phyloP scores from a whole-genome alignment of 768 basidiomycete species.

The Kwoniella heveanensis region DNA sequence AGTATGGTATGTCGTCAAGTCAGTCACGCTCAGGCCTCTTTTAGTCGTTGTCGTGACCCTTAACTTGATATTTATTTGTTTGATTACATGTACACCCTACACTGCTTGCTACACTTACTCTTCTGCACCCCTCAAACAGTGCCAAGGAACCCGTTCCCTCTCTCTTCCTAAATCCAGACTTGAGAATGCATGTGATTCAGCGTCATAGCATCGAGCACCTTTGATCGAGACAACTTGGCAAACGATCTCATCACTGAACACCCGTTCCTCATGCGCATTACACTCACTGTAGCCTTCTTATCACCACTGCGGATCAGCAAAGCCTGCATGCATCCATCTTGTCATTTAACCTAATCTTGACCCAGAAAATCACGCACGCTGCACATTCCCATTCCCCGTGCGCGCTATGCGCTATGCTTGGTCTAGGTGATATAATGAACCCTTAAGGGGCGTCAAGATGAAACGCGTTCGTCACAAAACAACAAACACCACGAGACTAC shows the following conservation, averaged over 20 bases:
- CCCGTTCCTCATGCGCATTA: no score
- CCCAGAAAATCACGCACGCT: not conserved
- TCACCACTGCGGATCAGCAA: no score
- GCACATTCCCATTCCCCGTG: not conserved
- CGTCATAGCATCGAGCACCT: not conserved
- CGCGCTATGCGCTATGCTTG: not conserved
- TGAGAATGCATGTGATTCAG: no score
- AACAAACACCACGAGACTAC: no score
- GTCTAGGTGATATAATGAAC: not conserved
- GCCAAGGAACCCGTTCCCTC: no score
- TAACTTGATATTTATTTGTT: not conserved
- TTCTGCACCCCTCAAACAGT: not conserved
- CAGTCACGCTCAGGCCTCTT: not conserved
- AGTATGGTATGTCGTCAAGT: not conserved
- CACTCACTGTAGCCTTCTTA: no score
- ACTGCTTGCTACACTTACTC: no score
- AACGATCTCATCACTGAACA: no score
- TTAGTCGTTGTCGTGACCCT: not conserved
- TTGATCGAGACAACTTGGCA: slow-evolving; percentile 1
- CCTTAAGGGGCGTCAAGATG: not conserved
- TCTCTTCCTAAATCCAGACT: no score
- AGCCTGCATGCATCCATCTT: no score
- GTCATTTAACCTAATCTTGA: no score
- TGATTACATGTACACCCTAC: not conserved
- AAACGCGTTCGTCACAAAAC: not conserved